These are phyloP conservation scores for Coemansia sp. DNA, from an alignment of 192 early-diverging fungal species.

Conservation along the genomic window DNA sequence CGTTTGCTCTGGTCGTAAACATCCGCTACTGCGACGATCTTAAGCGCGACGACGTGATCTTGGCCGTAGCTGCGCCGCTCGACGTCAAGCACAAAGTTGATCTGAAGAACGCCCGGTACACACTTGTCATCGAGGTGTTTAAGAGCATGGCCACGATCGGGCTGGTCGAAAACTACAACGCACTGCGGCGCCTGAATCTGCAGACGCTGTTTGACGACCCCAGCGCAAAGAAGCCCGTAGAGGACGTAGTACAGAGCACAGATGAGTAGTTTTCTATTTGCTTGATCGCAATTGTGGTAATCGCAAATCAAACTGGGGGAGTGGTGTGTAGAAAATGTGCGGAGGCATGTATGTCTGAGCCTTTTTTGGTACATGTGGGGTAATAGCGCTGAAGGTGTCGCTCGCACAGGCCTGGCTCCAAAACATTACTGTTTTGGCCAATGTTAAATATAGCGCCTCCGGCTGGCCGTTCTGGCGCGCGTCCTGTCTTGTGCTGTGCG, in stretches of 20 bases:
- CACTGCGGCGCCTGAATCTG: conserved; percentile 40
- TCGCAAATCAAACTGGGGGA: background rate
- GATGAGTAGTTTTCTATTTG: background rate
- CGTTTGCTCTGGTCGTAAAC: conserved; percentile 53
- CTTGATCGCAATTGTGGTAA: background rate
- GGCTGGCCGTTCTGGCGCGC: background rate
- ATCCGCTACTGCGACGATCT: conserved; percentile 52
- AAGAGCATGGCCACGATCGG: conserved; percentile 53
- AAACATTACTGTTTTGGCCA: conserved; percentile 4
- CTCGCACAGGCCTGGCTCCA: background rate
- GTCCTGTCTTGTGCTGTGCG: background rate
- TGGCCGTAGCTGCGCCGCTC: conserved; percentile 48
- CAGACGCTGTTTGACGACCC: conserved; percentile 51
- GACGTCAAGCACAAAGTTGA: conserved; percentile 55
- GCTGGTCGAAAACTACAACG: conserved; percentile 47
- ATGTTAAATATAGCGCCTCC: background rate
- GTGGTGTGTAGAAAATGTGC: background rate
- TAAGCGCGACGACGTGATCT: conserved; percentile 49
- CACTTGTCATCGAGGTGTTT: conserved; percentile 52
- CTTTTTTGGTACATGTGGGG: background rate
- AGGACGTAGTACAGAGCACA: background rate
- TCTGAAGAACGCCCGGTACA: conserved; percentile 47
- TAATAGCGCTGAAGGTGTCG: background rate
- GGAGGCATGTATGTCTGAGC: background rate
- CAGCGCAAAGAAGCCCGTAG: background rate